Evolutionary conservation across 805 yeast species (phyloP).

Genomic region (Tetrapisispora iriomotensis): DNA sequence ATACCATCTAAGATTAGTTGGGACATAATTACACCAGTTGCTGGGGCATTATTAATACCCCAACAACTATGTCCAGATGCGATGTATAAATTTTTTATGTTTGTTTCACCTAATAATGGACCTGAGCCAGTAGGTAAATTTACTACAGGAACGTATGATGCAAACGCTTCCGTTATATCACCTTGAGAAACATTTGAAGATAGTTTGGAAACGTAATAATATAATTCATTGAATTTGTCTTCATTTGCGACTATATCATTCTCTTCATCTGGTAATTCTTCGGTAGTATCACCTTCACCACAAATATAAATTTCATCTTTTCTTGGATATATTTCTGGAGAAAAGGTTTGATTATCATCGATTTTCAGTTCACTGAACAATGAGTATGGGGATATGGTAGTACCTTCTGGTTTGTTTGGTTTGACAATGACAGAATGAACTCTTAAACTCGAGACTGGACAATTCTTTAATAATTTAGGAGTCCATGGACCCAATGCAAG

Average conservation of each 20-base stretch:
- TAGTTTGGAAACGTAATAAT: conserved; percentile 67
- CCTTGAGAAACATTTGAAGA: conserved; percentile 66
- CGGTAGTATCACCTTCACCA: conserved; percentile 92
- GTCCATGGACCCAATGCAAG: conserved; percentile 97
- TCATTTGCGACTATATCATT: conserved; percentile 85
- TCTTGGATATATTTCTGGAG: conserved; percentile 93
- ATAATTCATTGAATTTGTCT: conserved; percentile 81
- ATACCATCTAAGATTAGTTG: conserved; percentile 83
- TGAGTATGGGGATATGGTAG: conserved; percentile 67
- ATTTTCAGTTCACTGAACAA: conserved; percentile 83
- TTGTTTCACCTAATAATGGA: conserved; percentile 89
- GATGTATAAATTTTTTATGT: conserved; percentile 63
- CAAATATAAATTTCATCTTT: conserved; percentile 94
- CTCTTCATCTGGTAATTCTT: conserved; percentile 85
- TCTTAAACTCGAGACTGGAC: conserved; percentile 88
- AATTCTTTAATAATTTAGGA: conserved; percentile 74
- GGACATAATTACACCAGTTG: conserved; percentile 87
- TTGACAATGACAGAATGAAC: conserved; percentile 92
- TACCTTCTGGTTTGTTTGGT: conserved; percentile 56
- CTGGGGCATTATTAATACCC: conserved; percentile 98
- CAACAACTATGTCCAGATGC: conserved; percentile 97
- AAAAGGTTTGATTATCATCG: conserved; percentile 54
- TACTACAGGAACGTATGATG: conserved; percentile 89
- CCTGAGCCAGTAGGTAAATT: conserved; percentile 90
- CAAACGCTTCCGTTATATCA: conserved; percentile 73